Conservation (phyloP, 805 yeast species). For the Metschnikowia proteae region DNA sequence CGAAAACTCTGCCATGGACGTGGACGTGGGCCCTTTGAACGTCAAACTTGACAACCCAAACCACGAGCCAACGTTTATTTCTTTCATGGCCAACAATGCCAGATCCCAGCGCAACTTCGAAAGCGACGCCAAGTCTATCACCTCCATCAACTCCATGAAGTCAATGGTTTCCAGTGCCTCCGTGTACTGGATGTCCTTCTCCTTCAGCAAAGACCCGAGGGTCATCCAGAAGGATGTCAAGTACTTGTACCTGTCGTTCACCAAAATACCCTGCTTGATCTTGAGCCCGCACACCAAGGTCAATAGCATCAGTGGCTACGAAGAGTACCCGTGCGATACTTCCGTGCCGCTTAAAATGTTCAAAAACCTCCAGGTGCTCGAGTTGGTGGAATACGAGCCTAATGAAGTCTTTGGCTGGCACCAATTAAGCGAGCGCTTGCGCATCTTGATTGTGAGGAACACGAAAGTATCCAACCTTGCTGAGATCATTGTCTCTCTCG, state of each 20-base stretch:
- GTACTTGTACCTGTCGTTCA: slow-evolving; percentile 59
- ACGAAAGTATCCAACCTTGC: slow-evolving; percentile 48
- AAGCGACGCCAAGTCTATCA: slow-evolving; percentile 46
- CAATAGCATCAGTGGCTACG: slow-evolving; percentile 55
- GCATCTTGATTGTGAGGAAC: slow-evolving; percentile 52
- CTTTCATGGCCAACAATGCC: slow-evolving; percentile 58
- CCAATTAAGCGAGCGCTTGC: slow-evolving; percentile 47
- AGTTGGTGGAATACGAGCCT: slow-evolving; percentile 57
- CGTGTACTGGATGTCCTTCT: slow-evolving; percentile 37
- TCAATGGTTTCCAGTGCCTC: slow-evolving; percentile 45
- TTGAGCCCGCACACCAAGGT: slow-evolving; percentile 58
- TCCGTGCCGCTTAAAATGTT: slow-evolving; percentile 61
- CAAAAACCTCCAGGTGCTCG: slow-evolving; percentile 59
- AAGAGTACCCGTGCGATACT: slow-evolving; percentile 69
- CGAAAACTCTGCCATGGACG: slow-evolving; percentile 43
- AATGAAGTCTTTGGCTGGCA: slow-evolving; percentile 68
- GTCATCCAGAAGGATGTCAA: slow-evolving; percentile 47
- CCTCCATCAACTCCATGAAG: slow-evolving; percentile 57
- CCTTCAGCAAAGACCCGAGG: slow-evolving; percentile 39
- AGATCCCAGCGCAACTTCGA: slow-evolving; percentile 37
- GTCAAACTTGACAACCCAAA: slow-evolving; percentile 56
- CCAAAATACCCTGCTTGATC: slow-evolving; percentile 61
- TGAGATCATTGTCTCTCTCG: slow-evolving; percentile 50
- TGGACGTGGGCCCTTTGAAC: slow-evolving; percentile 60
- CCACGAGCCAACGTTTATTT: slow-evolving; percentile 51